Evolutionary conservation across 2,329 filamentous ascomycete genomes (phyloP), one percentile per base, ranked within the genome.

Genomic region (Sarocladium kiliense): DNA sequence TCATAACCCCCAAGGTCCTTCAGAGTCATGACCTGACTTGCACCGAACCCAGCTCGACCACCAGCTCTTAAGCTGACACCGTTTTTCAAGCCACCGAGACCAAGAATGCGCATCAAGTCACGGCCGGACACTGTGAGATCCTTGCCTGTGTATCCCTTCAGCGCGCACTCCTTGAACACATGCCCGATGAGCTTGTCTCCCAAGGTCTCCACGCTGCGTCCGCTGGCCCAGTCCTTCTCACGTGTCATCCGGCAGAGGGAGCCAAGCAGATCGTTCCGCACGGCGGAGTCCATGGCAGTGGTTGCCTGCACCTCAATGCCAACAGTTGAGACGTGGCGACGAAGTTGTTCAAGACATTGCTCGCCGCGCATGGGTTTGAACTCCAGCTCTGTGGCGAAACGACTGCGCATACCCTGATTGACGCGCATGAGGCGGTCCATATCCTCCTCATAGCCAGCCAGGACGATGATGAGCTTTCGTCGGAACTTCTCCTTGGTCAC

Each of bases 401-500:
- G 78, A 55, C 80, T 84, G 0, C 78, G 79, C 12, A 89, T 70
- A 0, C 85, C 85, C 0, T 79, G 75, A 60, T 89, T 88, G 45
- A 76, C 73, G 0, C 71, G 68, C 71, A 88, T 77, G 2, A 89
- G 74, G 0, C 74, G 70, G 62, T 88, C 81, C 61, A 89, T 88
- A 47, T 88, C 81, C 0, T 75, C 67, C 30, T 85, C 80, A 60
- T 89, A 89, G 0, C 86, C 86, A 0, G 86, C 86, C 2, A 89
- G 71, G 36, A 89, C 86, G 49, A 85, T 76, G 41, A 89, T 73
- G 4, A 89, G 67, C 60, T 84, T 86, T 45, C 77, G 72, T 6
- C 70, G 67, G 63, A 81, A 88, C 39, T 73, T 74, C 0, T 78
- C 77, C 58, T 87, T 79, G 5, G 76, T 78, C 2, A 76, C 64